Conservation (phyloP, 169 alveolate species). For the Plasmodium knowlesi region DNA sequence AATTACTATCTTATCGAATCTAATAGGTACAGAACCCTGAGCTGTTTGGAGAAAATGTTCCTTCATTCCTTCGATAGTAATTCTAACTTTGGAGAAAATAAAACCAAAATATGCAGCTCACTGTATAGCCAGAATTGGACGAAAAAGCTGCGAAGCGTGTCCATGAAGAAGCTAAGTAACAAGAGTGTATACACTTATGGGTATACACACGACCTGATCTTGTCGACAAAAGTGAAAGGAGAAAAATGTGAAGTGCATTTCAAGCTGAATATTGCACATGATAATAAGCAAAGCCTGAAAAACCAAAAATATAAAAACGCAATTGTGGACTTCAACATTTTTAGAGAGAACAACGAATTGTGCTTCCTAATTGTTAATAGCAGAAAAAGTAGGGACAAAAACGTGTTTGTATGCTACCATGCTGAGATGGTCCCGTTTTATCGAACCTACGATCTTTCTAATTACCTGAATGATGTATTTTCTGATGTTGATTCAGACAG, state of each 20-base stretch:
- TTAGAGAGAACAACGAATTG: constrained; percentile 60
- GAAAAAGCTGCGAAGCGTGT: not conserved
- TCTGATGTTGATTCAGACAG: not conserved
- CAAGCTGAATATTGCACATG: not conserved
- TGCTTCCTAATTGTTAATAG: constrained; percentile 41
- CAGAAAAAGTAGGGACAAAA: not conserved
- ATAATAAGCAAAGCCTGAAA: not conserved
- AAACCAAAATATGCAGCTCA: constrained; percentile 34
- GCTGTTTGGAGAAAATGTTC: constrained; percentile 73
- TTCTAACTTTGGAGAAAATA: not conserved
- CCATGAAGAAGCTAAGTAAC: constrained; percentile 9
- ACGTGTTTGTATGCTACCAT: constrained; percentile 24
- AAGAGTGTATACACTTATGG: constrained; percentile 13
- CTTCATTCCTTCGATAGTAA: constrained; percentile 20
- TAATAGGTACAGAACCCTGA: constrained; percentile 46
- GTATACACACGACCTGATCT: constrained; percentile 38
- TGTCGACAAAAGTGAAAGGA: not conserved
- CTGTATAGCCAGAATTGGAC: constrained; percentile 54
- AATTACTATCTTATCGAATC: constrained; percentile 20
- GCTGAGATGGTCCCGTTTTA: constrained; percentile 64
- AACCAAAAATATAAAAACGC: not conserved
- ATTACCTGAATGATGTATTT: constrained; percentile 25
- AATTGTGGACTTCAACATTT: constrained; percentile 43
- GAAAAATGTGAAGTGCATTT: constrained; percentile 28
- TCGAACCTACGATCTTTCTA: constrained; percentile 17